Evolutionary conservation across 495 filamentous ascomycete genomes (phyloP).

Genomic region (Beverwykella pulmonaria): DNA sequence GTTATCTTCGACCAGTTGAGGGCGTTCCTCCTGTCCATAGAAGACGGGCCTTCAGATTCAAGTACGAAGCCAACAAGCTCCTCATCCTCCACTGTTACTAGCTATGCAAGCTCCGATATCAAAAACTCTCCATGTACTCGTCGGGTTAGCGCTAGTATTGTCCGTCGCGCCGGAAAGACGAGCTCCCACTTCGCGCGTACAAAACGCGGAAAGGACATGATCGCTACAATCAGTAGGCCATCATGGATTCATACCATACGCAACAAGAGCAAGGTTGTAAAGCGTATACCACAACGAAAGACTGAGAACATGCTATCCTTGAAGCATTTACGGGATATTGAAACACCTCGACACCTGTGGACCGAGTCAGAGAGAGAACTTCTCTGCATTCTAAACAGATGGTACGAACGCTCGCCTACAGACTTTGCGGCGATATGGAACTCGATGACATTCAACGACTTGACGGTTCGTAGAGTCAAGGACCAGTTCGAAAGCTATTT

Average conservation of each 20-base stretch:
- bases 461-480: background rate
- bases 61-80: background rate
- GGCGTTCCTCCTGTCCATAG: background rate
- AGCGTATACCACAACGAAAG: background rate
- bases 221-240: background rate
- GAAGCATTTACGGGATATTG: background rate
- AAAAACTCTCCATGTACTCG: background rate
- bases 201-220: too few species aligned
- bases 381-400: background rate
- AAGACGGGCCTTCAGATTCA: background rate
- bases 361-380: background rate
- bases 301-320: background rate
- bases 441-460: background rate
- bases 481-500: background rate
- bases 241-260: background rate
- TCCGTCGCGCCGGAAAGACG: background rate
- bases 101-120: background rate
- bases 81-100: background rate
- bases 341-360: background rate
- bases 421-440: background rate
- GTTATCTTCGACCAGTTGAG: background rate
- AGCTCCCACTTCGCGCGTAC: background rate
- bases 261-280: background rate
- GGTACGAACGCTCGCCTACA: background rate
- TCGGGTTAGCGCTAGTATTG: too few species aligned